These are phyloP conservation scores for Geotrichum candidum DNA, from an alignment of 1,139 yeast species.

Conservation along the genomic window DNA sequence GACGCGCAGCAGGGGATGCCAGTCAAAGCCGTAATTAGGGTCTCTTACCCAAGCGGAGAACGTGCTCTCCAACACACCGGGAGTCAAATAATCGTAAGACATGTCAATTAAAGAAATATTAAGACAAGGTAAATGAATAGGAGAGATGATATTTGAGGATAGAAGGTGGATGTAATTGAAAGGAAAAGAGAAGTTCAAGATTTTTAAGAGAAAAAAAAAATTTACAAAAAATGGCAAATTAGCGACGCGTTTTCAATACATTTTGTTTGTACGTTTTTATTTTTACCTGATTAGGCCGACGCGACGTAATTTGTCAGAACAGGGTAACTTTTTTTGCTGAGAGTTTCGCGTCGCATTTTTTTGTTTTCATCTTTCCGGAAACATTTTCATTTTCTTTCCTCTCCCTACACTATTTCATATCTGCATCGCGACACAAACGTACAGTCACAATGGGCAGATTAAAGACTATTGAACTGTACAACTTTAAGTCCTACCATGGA, in stretches of 20 bases:
- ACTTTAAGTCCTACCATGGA: conserved; percentile 89
- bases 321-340: conserved; percentile 10
- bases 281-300: background rate
- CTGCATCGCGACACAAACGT: background rate
- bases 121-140: background rate
- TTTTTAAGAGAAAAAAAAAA: background rate
- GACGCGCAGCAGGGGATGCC: background rate
- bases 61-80: conserved; percentile 5
- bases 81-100: conserved; percentile 7
- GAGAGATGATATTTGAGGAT: background rate
- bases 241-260: conserved; percentile 5
- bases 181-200: background rate
- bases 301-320: background rate
- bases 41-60: background rate
- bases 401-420: background rate
- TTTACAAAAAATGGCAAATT: background rate
- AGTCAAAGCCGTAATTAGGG: background rate
- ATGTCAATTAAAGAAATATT: background rate
- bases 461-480: conserved; percentile 44
- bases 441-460: conserved; percentile 27
- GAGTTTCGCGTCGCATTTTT: conserved; percentile 1
- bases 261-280: background rate
- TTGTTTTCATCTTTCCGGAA: background rate
- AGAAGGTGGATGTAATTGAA: background rate
- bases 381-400: background rate